Evolutionary conservation across 1,139 yeast species (phyloP), one percentile per base, ranked within the genome.

Genomic region (Magnusiomyces clavatus): DNA sequence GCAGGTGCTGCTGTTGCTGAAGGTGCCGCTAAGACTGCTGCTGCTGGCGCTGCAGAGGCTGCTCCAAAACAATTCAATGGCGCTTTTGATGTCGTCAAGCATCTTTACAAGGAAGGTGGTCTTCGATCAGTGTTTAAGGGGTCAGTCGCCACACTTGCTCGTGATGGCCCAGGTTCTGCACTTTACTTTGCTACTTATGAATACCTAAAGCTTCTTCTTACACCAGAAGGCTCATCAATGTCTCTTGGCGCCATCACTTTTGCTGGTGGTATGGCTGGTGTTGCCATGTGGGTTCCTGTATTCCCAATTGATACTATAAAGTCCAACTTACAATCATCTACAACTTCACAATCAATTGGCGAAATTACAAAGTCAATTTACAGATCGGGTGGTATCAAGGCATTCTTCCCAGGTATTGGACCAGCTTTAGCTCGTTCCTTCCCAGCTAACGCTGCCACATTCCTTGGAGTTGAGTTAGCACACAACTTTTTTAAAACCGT

Each of bases 81-180:
- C 24, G 68, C 74, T 3, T 71, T 75, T 36, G 76, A 81, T 35
- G 88, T 84, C 1, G 82, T 89, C 46, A 75, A 73, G 57, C 82
- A 82, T 62, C 79, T 92, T 65, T 81, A 89, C 64, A 76, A 75
- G 52, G 81, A 85, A 48, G 97, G 97, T 40, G 97, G 97, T 46
- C 61, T 90, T 45, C 72, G 77, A 58, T 89, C 97, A 1, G 77
- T 92, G 46, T 90, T 87, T 72, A 86, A 87, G 68, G 98, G 98
- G 17, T 85, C 96, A 0, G 77, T 77, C 24, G 97, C 97, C 5
- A 92, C 98, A 1, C 73, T 92, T 58, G 95, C 96, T 14, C 82
- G 98, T 69, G 98, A 92, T 65, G 97, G 97, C 11, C 98, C 98
- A 1, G 98, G 98, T 3, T 85, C 95, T n/a, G 97, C 97, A 0